Evolutionary conservation across 2,329 filamentous ascomycete genomes (phyloP), one percentile per base, ranked within the genome.

Genomic region (Fragosphaeria purpurea): DNA sequence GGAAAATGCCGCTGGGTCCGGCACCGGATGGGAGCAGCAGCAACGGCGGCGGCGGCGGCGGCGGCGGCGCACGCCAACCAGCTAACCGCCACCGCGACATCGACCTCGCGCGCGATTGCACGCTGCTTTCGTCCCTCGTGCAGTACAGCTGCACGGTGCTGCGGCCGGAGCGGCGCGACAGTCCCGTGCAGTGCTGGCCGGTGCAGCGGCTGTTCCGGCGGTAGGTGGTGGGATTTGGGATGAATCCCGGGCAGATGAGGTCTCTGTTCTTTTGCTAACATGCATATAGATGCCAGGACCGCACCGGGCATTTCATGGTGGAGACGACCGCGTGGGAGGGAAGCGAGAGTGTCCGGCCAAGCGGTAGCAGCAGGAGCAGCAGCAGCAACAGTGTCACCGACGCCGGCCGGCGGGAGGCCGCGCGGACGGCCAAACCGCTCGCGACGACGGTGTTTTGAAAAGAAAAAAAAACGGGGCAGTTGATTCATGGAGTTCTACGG

Each of bases 281-380:
- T 30, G 9, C 3, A 10, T 30, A 39, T 61, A 83, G 80, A 57
- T 83, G 80, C 62, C 67, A 69, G 52, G 79, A 82, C 63, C 72
- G 67, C 57, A 76, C 76, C 11, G 76, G 76, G 5, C 67, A 52
- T 7, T 84, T 83, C 58, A 74, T 70, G 62, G 75, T 82, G 42
- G 80, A 84, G 66, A 84, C 80, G 31, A 83, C 80, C 10, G 70
- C 73, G 42, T 83, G 79, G 80, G 79, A 83, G 65, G 70, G 58
- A 11, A 62, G 60, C 53, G 50, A 48, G 13, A 34, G 12, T 22
- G 22, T 22, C 22, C 22, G 22, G 4, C 37, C 45, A 9, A 50
- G 47, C 34, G 40, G 38, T 9, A 41, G 8, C 33, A 35, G 34
- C 31, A 33, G 31, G 30, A 37, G 12, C n/a, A 6, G 33, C 13